Evolutionary conservation across 2,329 filamentous ascomycete genomes (phyloP).

Genomic region (Thelonectria discophora): DNA sequence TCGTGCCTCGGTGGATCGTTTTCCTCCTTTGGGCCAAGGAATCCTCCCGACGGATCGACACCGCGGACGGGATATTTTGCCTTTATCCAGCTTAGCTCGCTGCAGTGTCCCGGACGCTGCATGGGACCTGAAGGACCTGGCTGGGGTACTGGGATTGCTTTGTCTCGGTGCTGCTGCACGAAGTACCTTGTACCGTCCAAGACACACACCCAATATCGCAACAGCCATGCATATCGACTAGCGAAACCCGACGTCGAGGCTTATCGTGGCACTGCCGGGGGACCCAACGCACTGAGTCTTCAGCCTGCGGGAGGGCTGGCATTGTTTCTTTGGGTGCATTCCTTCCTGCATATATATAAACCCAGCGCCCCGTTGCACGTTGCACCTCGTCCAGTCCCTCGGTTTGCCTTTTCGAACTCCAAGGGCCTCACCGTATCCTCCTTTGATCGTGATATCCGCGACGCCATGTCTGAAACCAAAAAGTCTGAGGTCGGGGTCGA

Average conservation of each 20-base stretch:
- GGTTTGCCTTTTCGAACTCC: neutral
- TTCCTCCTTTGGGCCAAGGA: conserved; percentile 13
- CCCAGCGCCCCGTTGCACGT: neutral
- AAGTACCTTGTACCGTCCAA: neutral
- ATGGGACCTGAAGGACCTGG: conserved; percentile 8
- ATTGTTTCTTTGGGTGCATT: neutral
- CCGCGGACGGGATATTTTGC: conserved; percentile 18
- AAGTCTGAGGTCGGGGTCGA: neutral
- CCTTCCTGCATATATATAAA: conserved; percentile 16
- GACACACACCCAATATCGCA: conserved; percentile 2
- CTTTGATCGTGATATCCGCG: neutral
- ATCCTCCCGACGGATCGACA: conserved; percentile 13
- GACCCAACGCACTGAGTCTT: neutral
- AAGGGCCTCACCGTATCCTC: neutral
- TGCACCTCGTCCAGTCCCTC: neutral
- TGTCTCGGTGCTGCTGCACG: neutral
- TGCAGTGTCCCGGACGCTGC: conserved; percentile 1
- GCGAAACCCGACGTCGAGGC: conserved; percentile 9
- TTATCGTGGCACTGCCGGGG: conserved; percentile 13
- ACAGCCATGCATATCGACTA: neutral
- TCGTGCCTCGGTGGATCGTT: neutral
- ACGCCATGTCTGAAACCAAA: conserved; percentile 13
- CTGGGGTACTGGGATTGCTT: conserved; percentile 12
- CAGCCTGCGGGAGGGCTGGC: neutral
- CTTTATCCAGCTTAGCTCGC: conserved; percentile 14